These are phyloP conservation scores for Aspergillus fijiensis DNA, from an alignment of 2,329 filamentous ascomycete genomes.

Conservation along the genomic window DNA sequence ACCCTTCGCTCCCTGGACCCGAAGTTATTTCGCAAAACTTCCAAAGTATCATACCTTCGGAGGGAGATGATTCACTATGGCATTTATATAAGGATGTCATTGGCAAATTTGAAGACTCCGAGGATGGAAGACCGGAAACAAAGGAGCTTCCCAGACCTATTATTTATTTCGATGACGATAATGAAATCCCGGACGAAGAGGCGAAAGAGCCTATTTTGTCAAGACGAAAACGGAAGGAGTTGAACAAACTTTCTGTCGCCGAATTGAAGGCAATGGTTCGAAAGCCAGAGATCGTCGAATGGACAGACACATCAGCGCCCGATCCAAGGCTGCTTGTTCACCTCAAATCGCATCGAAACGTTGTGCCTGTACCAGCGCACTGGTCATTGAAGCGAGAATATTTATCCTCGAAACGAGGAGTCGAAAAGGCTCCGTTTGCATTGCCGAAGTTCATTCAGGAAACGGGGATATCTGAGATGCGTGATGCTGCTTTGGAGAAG, in stretches of 20 bases:
- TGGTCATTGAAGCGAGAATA: slow-evolving; percentile 98
- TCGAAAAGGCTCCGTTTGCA: slow-evolving; percentile 91
- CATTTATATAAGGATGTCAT: slow-evolving; percentile 82
- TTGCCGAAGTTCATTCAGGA: slow-evolving; percentile 96
- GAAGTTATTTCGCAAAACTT: slow-evolving; percentile 44
- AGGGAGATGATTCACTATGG: slow-evolving; percentile 73
- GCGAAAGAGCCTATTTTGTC: slow-evolving; percentile 70
- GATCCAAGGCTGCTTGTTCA: slow-evolving; percentile 88
- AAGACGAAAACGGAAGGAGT: slow-evolving; percentile 90
- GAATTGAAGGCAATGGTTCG: slow-evolving; percentile 89
- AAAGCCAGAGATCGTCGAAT: slow-evolving; percentile 93
- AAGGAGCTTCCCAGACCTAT: slow-evolving; percentile 77
- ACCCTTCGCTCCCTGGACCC: slow-evolving; percentile 10
- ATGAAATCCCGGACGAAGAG: slow-evolving; percentile 79
- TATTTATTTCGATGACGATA: slow-evolving; percentile 78
- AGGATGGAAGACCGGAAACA: slow-evolving; percentile 62
- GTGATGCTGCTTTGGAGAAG: slow-evolving; percentile 92
- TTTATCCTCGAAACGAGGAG: slow-evolving; percentile 90
- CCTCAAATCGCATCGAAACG: slow-evolving; percentile 92
- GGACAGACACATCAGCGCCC: slow-evolving; percentile 90
- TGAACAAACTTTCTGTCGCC: slow-evolving; percentile 89
- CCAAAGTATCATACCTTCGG: slow-evolving; percentile 50
- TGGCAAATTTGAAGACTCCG: slow-evolving; percentile 68
- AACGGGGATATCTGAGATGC: slow-evolving; percentile 97
- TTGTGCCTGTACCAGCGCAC: slow-evolving; percentile 89